Evolutionary conservation across 2,329 filamentous ascomycete genomes (phyloP).

Genomic region (Claviceps arundinis): DNA sequence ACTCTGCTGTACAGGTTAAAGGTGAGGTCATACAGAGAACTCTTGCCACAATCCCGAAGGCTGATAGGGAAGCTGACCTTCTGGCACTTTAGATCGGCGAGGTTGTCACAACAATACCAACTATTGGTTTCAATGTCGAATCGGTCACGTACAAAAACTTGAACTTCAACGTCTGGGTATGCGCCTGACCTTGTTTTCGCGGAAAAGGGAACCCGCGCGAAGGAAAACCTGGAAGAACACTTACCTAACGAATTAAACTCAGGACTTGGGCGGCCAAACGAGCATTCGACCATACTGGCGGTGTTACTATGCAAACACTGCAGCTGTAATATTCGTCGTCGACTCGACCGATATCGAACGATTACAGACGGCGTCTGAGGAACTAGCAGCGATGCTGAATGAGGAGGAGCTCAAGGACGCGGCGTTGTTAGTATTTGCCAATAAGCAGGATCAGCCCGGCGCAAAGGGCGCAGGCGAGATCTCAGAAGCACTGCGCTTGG

Average conservation of each 20-base stretch:
- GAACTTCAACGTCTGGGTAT: conserved; percentile 96
- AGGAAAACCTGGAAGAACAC: background rate
- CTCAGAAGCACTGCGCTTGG: conserved; percentile 79
- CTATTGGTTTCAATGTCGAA: conserved; percentile 98
- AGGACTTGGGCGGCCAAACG: conserved; percentile 96
- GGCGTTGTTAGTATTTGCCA: conserved; percentile 86
- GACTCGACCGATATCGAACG: conserved; percentile 97
- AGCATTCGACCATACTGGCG: conserved; percentile 97
- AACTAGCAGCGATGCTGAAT: conserved; percentile 87
- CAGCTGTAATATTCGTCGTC: conserved; percentile 96
- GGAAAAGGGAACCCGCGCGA: too few relatives aligned
- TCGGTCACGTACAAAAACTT: conserved; percentile 97
- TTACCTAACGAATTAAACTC: conserved; percentile 1
- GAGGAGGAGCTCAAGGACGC: conserved; percentile 95
- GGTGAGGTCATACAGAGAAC: conserved; percentile 32
- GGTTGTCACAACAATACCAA: conserved; percentile 97
- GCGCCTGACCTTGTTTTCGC: conserved; percentile 15
- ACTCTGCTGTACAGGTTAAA: conserved; percentile 93
- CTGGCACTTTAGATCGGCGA: conserved; percentile 66
- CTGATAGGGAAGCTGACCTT: background rate
- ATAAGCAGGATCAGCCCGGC: conserved; percentile 97
- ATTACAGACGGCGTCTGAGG: conserved; percentile 81
- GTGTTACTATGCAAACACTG: conserved; percentile 98
- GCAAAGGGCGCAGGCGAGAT: conserved; percentile 96
- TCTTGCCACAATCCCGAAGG: background rate